Percentiles rank a stretch among this genome's conserved stretches.
Evolutionary conservation across 1,284 basidiomycete species (phyloP).

Genomic region (Irpex sp.): DNA sequence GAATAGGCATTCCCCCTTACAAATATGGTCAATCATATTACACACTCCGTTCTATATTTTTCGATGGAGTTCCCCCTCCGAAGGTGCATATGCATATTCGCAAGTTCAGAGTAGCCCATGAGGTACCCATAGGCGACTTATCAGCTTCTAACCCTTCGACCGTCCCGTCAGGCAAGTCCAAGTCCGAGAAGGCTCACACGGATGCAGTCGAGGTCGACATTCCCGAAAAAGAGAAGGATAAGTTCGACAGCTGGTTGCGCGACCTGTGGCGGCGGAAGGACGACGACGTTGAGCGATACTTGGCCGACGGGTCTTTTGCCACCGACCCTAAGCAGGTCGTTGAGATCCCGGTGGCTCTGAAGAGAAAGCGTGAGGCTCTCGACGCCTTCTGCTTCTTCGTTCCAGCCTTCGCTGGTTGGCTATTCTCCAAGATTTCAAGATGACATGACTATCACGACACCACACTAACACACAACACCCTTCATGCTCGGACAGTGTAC

Average conservation of each 20-base stretch:
- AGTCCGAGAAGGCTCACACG: conserved; percentile 14
- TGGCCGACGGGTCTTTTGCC: conserved; percentile 42
- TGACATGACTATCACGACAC: not conserved
- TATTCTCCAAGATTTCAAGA: conserved; percentile 37
- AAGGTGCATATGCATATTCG: conserved; percentile 84
- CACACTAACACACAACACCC: not conserved
- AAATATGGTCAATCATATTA: conserved; percentile 84
- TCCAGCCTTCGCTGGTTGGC: conserved; percentile 52
- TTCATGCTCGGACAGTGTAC: not conserved
- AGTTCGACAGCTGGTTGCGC: conserved; percentile 84
- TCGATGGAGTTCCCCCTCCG: conserved; percentile 81
- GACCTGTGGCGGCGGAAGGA: conserved; percentile 86
- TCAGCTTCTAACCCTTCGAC: conserved; percentile 33
- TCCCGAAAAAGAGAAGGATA: conserved; percentile 60
- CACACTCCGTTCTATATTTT: conserved; percentile 87
- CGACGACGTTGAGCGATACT: conserved; percentile 61
- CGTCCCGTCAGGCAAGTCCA: conserved; percentile 25
- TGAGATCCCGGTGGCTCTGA: conserved; percentile 59
- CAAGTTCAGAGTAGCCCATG: conserved; percentile 61
- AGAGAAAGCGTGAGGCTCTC: conserved; percentile 48
- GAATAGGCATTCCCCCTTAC: conserved; percentile 59
- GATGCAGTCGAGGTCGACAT: conserved; percentile 53
- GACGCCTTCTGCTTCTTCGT: conserved; percentile 70
- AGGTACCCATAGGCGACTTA: conserved; percentile 65
- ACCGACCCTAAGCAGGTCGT: conserved; percentile 27